These are phyloP conservation scores for Isabelozyma pseudorhagii DNA, from an alignment of 805 yeast genomes.

Conservation along the genomic window DNA sequence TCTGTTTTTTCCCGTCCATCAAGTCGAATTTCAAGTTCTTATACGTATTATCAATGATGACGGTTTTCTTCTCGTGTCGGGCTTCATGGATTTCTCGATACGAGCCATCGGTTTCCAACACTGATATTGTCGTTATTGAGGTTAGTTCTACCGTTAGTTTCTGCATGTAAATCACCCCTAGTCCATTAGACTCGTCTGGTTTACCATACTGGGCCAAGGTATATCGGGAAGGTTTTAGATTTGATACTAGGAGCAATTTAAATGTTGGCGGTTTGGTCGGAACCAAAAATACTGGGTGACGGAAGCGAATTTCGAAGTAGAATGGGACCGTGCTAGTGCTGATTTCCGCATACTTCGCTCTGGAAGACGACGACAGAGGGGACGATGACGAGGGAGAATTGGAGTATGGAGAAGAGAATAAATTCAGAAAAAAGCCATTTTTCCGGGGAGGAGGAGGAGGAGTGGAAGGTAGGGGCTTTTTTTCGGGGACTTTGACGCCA, in stretches of 20 bases:
- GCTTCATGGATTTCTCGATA: conserved; percentile 23
- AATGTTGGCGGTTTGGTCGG: conserved; percentile 41
- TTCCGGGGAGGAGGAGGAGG: conserved; percentile 6
- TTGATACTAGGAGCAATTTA: conserved; percentile 28
- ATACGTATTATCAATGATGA: conserved; percentile 30
- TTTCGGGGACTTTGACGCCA: conserved; percentile 30
- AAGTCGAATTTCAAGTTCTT: conserved; percentile 39
- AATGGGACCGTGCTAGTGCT: conserved; percentile 35
- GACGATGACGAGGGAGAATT: background rate
- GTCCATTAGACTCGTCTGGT: conserved; percentile 44
- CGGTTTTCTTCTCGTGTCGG: conserved; percentile 17
- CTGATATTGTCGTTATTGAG: conserved; percentile 24
- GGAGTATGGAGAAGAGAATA: background rate
- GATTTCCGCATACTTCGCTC: conserved; percentile 16
- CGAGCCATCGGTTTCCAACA: conserved; percentile 19
- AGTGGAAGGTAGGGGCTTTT: conserved; percentile 5
- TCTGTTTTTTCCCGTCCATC: conserved; percentile 25
- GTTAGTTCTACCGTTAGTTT: conserved; percentile 31
- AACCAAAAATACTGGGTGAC: conserved; percentile 44
- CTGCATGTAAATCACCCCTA: conserved; percentile 44
- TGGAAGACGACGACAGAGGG: background rate
- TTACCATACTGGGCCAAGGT: conserved; percentile 26
- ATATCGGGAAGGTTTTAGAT: conserved; percentile 24
- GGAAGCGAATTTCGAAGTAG: conserved; percentile 47
- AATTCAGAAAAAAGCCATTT: background rate